Base-by-base conservation (phyloP, 768 basidiomycete species). In the Paxillus involutus region DNA sequence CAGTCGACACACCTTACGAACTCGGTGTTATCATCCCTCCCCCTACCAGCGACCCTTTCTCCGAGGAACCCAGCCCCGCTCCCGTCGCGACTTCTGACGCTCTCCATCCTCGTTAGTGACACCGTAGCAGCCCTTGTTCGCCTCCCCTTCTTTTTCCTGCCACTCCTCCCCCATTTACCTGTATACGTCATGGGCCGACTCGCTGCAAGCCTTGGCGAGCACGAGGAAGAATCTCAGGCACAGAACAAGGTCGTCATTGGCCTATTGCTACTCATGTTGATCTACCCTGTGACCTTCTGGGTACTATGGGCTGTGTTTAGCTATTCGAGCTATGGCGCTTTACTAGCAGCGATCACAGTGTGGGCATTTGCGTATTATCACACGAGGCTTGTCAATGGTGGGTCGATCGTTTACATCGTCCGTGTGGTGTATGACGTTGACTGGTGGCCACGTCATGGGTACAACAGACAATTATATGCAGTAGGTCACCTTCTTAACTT, bases 191-290 rank as follows among this genome's bases (percentile, higher is more conserved):
- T 96, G 76, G 88, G 84, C 12, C 78, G 85, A 30, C 63, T 87
- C 48, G 93, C 91, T 43, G 89, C 88, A 17, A 73, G 80, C 44
- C 73, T 96, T 36, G 85, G 81, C 35, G 80, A 89, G 63, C 84
- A 93, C 56, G 94, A 98, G 67, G 88, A 98, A 70, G 96, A 98
- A 69, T 89, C 92, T 11, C 88, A 92, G 70, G 97, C 96, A 42
- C 95, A 98, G 78, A 98, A 93, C 77, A 99, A 99, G 77, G 83
- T 97, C 43, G 86, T 90, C 12, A 87, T 96, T 62, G 94, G 94
- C 2, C 63, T 96, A 35, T 70, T 97, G 49, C 82, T 89, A 37
- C 71, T 89, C 53, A 64, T 91, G 51, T 64, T 84, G 58, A 85
- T 89, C 41, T 97, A 98, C 74, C 86, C 92, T 19, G 68, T 84